phyloP scores from a whole-genome alignment of 1,139 yeast species.

The Suhomyces ambrosiae region DNA sequence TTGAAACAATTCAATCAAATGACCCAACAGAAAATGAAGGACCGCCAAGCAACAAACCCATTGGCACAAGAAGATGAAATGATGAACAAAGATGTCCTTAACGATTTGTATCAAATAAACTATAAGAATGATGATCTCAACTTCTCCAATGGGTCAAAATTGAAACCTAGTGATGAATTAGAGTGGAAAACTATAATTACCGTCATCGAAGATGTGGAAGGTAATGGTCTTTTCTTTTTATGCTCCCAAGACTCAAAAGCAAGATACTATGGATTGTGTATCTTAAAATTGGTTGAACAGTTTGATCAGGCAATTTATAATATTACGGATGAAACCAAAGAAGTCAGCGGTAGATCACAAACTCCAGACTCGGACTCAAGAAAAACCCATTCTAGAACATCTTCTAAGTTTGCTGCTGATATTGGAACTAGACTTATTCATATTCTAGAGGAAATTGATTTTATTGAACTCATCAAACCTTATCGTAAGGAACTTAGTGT shows the following conservation, averaged over 20 bases:
- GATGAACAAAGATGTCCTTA: constrained; percentile 45
- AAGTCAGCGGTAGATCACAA: constrained; percentile 3
- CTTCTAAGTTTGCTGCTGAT: constrained; percentile 78
- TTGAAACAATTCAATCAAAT: constrained; percentile 54
- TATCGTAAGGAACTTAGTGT: constrained; percentile 67
- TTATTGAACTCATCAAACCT: constrained; percentile 62
- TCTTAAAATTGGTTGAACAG: constrained; percentile 73
- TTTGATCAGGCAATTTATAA: constrained; percentile 82
- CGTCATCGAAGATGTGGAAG: constrained; percentile 90
- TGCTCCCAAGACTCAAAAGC: constrained; percentile 84
- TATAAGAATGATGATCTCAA: constrained; percentile 39
- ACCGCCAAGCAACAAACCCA: constrained; percentile 24
- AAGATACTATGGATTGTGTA: constrained; percentile 72
- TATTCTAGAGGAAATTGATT: constrained; percentile 70
- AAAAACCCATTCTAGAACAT: constrained; percentile 54
- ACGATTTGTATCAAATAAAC: constrained; percentile 48
- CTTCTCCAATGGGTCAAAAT: constrained; percentile 23
- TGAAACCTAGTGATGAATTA: constrained; percentile 61
- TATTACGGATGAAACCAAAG: constrained; percentile 30
- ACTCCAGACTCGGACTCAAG: constrained; percentile 6
- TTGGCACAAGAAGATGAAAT: constrained; percentile 41
- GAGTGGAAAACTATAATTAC: constrained; percentile 81
- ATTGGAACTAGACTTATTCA: constrained; percentile 78
- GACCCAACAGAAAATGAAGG: constrained; percentile 19
- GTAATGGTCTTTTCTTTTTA: constrained; percentile 88